Evolutionary conservation across 768 basidiomycete genomes (phyloP).

Genomic region (Boletus patriciae): DNA sequence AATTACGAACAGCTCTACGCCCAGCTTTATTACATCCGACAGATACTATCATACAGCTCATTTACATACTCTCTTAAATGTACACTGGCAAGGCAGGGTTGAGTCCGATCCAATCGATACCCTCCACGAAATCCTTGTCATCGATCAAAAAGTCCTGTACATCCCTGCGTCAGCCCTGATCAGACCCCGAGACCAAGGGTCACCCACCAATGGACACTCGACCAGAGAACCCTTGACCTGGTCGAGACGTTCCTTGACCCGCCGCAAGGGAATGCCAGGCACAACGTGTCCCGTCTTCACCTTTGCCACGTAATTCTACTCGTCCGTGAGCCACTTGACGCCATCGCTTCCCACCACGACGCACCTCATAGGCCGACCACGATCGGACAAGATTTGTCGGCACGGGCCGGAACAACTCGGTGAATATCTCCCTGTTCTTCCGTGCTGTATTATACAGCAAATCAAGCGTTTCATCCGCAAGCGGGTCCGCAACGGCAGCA

Average conservation of each 20-base stretch:
- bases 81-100: conserved; percentile 82
- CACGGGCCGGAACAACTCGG: conserved; percentile 83
- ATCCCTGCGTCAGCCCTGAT: conserved; percentile 8
- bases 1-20: not conserved
- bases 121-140: conserved; percentile 67
- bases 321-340: conserved; percentile 7
- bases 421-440: conserved; percentile 81
- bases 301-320: conserved; percentile 73
- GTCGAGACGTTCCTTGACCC: conserved; percentile 73
- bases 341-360: conserved; percentile 23
- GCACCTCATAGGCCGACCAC: conserved; percentile 77
- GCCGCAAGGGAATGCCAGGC: conserved; percentile 59
- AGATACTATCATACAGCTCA: not conserved
- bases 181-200: conserved; percentile 1
- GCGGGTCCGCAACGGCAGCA: conserved; percentile 71
- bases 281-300: conserved; percentile 80
- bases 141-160: conserved; percentile 82
- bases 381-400: conserved; percentile 79
- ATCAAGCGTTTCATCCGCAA: conserved; percentile 56
- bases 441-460: conserved; percentile 73
- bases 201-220: conserved; percentile 67
- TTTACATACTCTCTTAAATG: conserved; percentile 42
- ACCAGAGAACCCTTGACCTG: conserved; percentile 73
- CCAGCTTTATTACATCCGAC: not conserved
- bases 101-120: conserved; percentile 69